phyloP scores from a whole-genome alignment of 2,329 filamentous ascomycete species.

The Ceratocystis colombiana region DNA sequence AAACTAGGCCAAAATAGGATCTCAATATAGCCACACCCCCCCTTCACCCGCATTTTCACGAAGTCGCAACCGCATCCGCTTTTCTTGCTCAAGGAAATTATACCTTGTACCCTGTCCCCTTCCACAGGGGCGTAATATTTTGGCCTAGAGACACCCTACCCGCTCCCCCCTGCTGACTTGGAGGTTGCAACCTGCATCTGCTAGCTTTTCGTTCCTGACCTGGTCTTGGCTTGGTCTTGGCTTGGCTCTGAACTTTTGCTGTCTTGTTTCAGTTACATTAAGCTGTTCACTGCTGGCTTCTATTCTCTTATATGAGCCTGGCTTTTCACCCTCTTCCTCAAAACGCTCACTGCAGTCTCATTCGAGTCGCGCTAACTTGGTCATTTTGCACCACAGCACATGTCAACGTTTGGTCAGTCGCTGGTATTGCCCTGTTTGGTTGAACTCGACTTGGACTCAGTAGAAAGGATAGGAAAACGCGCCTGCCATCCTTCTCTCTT shows the following conservation, averaged over 20 bases:
- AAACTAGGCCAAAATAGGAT: no score
- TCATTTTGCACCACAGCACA: not conserved
- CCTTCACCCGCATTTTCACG: not conserved
- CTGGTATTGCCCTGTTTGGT: slow-evolving; percentile 4
- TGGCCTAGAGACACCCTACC: slow-evolving; percentile 4
- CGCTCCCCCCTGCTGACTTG: not conserved
- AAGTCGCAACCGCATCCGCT: slow-evolving; percentile 4
- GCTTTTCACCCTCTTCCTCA: slow-evolving; percentile 2
- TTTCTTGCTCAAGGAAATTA: not conserved
- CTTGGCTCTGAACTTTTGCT: not conserved
- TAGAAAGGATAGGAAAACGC: not conserved
- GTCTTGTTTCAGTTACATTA: slow-evolving; percentile 12
- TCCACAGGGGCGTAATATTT: not conserved
- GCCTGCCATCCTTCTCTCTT: not conserved
- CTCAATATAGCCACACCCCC: not conserved
- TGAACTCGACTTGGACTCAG: not conserved
- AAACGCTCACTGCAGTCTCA: not conserved
- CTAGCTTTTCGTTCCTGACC: slow-evolving; percentile 17
- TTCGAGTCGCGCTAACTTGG: not conserved
- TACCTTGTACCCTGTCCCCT: not conserved
- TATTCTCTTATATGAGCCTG: not conserved
- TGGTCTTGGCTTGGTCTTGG: slow-evolving; percentile 5
- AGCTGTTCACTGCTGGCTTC: not conserved
- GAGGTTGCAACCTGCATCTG: slow-evolving; percentile 13
- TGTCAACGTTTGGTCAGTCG: not conserved